Base-by-base conservation (phyloP, 768 basidiomycete genomes). In the Crepidotus variabilis region DNA sequence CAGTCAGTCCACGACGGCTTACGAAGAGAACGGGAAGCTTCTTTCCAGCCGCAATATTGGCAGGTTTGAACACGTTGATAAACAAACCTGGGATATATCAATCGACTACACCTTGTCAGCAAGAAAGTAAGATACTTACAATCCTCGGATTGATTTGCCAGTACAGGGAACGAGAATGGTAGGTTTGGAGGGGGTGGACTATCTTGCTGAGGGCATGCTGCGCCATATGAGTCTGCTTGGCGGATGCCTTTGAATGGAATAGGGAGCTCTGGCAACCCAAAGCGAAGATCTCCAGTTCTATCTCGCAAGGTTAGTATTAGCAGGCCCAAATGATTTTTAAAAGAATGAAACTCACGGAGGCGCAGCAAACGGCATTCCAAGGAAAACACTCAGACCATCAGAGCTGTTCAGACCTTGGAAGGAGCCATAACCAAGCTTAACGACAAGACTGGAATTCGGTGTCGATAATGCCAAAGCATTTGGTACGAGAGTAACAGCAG, bases 21-120 rank as follows among this genome's bases (percentile, higher is more conserved):
- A 80, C 79, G n/a, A 77, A 71, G 9, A 77, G 63, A 6, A 81
- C 74, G 1, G 79, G 80, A 4, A 80, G 61, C 28, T 66, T 69
- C n/a, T 67, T 66, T 0, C 59, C 57, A 0, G 63, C 47, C 0
- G 62, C 61, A 2, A 68, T 50, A 49, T 57, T 56, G 6, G 63
- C 55, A 13, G 80, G 77, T 8, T 57, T 61, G 13, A 76, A 50
- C 10, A 81, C 72, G 47, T 80, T 78, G 36, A 81, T 58, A 18
- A 67, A 74, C 13, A 81, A 63, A 63, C 78, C 78, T 71, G 35
- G 54, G 28, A 10, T 50, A 51, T 22, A 22, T 16, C 6, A n/a
- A 13, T 16, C 28, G 28, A 5, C 4, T 22, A 5, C n/a, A 52
- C 24, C 24, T 22, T 6, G 32, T 11, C 50, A 47, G 6, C 7